Evolutionary conservation across 2,329 filamentous ascomycete genomes (phyloP), one percentile per base, ranked within the genome.

Genomic region (Reticulascus tulasneorum): DNA sequence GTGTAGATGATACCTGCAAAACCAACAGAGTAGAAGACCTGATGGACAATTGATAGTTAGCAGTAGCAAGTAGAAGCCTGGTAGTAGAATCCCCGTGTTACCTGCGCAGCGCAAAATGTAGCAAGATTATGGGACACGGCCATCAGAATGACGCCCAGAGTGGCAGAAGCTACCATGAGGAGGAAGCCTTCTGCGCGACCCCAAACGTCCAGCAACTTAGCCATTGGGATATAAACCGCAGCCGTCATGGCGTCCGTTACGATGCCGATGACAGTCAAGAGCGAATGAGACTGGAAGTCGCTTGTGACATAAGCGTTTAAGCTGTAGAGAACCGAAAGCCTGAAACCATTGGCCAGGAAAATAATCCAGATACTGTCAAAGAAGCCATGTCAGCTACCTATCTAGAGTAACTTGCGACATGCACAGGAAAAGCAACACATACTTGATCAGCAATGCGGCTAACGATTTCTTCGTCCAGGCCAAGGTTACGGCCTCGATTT

Each of bases 191-290:
- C 69, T 10, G 77, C 69, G 23, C 79, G 73, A 31, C 77, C 79
- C 64, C 76, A 83, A 23, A 82, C 60, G 53, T 84, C 75, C 29
- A 82, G 64, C 9, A 80, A 58, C 51, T 82, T 83, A 21, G 79
- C 74, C 56, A 80, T 66, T 3, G 79, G 77, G 5, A 82, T 73
- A 48, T 80, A 81, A 23, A 75, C 65, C 3, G 79, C 74, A 24
- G 77, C 79, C 43, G 66, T 58, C 50, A 80, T 73, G 38, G 71
- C 60, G 44, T 60, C 64, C 5, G 74, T 58, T 1, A 82, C 67
- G 25, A 80, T 72, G 28, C 64, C 60, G 34, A 77, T 72, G 27
- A 73, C 64, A 4, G 69, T 66, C 23, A 75, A 55, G 6, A 79
- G 61, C 6, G 73, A 77, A 48, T 80, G 77, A 4, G 61, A 53